Base-by-base conservation (phyloP, 495 filamentous ascomycete genomes). In the Hypoxylon rickii region DNA sequence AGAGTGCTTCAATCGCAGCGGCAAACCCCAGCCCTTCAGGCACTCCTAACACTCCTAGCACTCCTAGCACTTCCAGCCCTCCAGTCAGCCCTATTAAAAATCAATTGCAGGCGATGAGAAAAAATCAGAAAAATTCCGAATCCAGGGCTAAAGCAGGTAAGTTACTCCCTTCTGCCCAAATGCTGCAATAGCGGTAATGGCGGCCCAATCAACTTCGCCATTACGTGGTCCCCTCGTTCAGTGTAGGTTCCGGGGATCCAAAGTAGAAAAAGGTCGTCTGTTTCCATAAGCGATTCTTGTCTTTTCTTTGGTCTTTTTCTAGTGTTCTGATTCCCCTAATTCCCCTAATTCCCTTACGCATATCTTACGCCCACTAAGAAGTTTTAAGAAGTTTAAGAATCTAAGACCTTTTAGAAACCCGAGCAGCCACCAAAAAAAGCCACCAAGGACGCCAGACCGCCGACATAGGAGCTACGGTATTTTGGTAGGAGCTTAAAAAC, bases 71-170 rank as follows among this genome's bases (percentile, higher is more conserved):
- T n/a, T n/a, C n/a, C n/a, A n/a, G n/a, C n/a, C n/a, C n/a, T n/a
- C n/a, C n/a, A 10, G 12, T n/a, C 26, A 19, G 29, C 11, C 19
- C 36, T 16, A 13, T 31, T 18, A 37, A 48, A 48, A 37, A 33
- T 48, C 24, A 29, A 29, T 4, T 10, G 4, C 10, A 4, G 24
- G 10, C 10, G 24, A 4, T 29, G 4, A 29, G 10, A 29, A 29
- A 10, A 48, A 32, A 48, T n/a, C n/a, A 48, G 36, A 48, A 48
- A 12, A 31, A 48, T 41, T 55, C 44, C 48, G 10, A 29, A 4
- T 29, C 24, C 24, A 29, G 24, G 24, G 24, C 24, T 29, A 29
- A 29, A 10, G 10, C 10, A 29, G 4, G 24, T 10, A 29, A 10
- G 24, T 29, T 10, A 29, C 24, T 29, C 10, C 24, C 24, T 29